Percentiles rank a stretch among this genome's conserved stretches.
phyloP scores from a whole-genome alignment of 257 asterid species.

The Penstemon newberryi region DNA sequence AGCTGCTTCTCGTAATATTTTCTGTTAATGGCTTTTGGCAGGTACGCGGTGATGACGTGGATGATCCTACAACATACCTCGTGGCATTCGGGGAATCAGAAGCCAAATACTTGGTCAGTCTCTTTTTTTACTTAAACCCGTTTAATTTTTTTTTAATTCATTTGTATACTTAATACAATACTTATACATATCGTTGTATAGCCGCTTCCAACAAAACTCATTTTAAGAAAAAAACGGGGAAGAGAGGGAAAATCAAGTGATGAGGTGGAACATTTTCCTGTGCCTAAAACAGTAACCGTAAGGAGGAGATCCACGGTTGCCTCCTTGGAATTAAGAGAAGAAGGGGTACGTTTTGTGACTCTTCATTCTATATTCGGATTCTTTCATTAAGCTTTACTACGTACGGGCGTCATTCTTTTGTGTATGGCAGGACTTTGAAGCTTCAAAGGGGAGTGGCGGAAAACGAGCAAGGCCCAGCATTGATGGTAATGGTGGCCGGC shows the following conservation, averaged over 20 bases:
- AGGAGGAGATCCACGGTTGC: slow-evolving; percentile 47
- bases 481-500: slow-evolving; percentile 27
- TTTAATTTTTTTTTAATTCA: not conserved
- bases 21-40: slow-evolving; percentile 36
- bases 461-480: slow-evolving; percentile 27
- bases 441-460: slow-evolving; percentile 30
- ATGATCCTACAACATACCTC: slow-evolving; percentile 79
- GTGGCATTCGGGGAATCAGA: slow-evolving; percentile 61
- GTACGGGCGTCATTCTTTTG: not conserved
- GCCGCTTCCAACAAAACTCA: slow-evolving; percentile 31
- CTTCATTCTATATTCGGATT: not conserved
- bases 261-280: slow-evolving; percentile 50
- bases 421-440: slow-evolving; percentile 39
- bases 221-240: slow-evolving; percentile 47
- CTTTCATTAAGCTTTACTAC: not conserved
- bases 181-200: slow-evolving; percentile 10
- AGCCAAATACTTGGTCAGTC: slow-evolving; percentile 49
- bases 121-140: slow-evolving; percentile 20
- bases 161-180: not conserved
- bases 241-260: slow-evolving; percentile 55
- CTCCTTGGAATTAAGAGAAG: slow-evolving; percentile 41
- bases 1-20: slow-evolving; percentile 19
- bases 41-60: slow-evolving; percentile 81
- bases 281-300: slow-evolving; percentile 51
- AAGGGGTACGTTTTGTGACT: slow-evolving; percentile 32